Evolutionary conservation across 1,284 basidiomycete genomes (phyloP), one percentile per base, ranked within the genome.

Genomic region (Ustilago sp.): DNA sequence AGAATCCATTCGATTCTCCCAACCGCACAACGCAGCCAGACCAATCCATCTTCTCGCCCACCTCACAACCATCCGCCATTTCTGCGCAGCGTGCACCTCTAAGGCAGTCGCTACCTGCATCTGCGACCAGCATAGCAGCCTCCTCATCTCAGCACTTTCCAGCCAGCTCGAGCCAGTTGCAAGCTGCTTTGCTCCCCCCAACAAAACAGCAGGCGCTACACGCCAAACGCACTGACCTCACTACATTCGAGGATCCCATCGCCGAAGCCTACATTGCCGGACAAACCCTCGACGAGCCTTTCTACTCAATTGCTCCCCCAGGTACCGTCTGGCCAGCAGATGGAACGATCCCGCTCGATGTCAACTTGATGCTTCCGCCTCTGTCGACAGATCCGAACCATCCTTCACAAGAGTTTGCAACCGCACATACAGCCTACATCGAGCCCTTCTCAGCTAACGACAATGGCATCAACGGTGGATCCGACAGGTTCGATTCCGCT

Each of bases 181-280:
- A 59, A 19, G 45, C 58, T 3, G 62, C 61, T 6, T 43, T 68
- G 31, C 48, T 58, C 4, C 57, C 57, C 3, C 48, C 48, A 4
- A 47, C 48, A 8, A 51, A 15, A 12, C 54, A 60, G 8, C 52
- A 56, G 9, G 34, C 56, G 6, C 54, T 60, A 15, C 41, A 60
- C 1, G 41, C 57, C 0, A 64, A 65, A 13, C 64, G 55, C 47
- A 59, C 51, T 59, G 71, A 76, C 31, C 74, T 76, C 55, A 68
- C 45, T 15, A 71, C 74, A 0, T 76, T 71, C 15, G 68, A 76
- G 28, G 74, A 76, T 41, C 74, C 74, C 11, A 72, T 76, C 47
- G 74, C 74, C 11, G 62, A 76, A 43, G 74, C 74, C 8, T 76
- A 76, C 47, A 76, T 76, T 35, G 68, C 74, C 4, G 68, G 64